A percentile compares a stretch with the other conserved stretches of the same genome.
phyloP scores from a whole-genome alignment of 2,329 filamentous ascomycete species.

The Neopestalotiopsis sp. region DNA sequence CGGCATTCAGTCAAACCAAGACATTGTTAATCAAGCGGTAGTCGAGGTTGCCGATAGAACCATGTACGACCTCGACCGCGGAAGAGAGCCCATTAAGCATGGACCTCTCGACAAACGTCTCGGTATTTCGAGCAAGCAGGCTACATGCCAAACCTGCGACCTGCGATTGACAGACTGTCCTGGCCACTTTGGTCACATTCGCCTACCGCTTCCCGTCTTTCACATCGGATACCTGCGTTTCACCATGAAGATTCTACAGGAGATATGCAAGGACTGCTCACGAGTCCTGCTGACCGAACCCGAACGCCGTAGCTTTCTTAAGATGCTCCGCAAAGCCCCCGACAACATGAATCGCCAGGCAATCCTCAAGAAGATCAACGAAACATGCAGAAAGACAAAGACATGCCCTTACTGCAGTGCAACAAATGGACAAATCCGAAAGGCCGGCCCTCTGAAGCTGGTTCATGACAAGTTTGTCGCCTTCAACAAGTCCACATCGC shows the following conservation, averaged over 20 bases:
- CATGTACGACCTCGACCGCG: constrained; percentile 87
- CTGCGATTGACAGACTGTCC: constrained; percentile 83
- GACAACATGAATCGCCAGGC: constrained; percentile 86
- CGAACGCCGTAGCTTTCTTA: constrained; percentile 79
- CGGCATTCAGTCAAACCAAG: constrained; percentile 91
- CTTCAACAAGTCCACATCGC: constrained; percentile 87
- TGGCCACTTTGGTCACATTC: constrained; percentile 94
- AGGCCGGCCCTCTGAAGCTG: constrained; percentile 90
- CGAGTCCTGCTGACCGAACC: constrained; percentile 81
- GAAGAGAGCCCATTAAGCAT: constrained; percentile 76
- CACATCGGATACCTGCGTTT: constrained; percentile 96
- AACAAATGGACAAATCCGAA: constrained; percentile 90
- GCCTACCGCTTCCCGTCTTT: constrained; percentile 88
- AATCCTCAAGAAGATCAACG: constrained; percentile 86
- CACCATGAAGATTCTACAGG: constrained; percentile 88
- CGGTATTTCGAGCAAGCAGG: constrained; percentile 79
- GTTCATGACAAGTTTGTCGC: constrained; percentile 90
- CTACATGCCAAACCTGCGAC: constrained; percentile 81
- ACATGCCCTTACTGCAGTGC: constrained; percentile 80
- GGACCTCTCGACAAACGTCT: constrained; percentile 88
- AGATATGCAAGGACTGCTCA: constrained; percentile 96
- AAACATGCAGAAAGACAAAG: constrained; percentile 87
- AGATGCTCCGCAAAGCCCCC: constrained; percentile 79
- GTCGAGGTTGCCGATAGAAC: constrained; percentile 93
- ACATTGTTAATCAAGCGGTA: constrained; percentile 94